Percentiles rank a stretch among this genome's conserved stretches.
phyloP scores from a whole-genome alignment of 371 early-diverging fungal species.

The Mortierella sp. region DNA sequence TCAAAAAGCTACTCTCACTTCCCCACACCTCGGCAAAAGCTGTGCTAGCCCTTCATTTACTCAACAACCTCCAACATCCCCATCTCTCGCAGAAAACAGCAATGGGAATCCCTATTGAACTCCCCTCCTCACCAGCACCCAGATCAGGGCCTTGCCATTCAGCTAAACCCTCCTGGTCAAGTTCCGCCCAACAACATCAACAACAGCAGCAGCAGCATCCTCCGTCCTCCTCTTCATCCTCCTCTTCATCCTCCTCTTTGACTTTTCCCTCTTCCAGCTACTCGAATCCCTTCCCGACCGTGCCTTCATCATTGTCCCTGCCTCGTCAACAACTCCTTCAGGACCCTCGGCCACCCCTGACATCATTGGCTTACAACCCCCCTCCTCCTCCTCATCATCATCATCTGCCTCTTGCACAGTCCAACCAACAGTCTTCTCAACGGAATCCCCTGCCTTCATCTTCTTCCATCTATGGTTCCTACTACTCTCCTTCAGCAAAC shows the following conservation, averaged over 20 bases:
- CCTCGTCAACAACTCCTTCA: conserved; percentile 5
- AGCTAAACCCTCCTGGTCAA: conserved; percentile 44
- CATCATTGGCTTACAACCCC: conserved; percentile 16
- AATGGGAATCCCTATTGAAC: conserved; percentile 52
- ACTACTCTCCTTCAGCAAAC: not conserved
- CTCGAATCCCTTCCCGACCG: not conserved
- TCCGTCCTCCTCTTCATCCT: not conserved
- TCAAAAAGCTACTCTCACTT: not conserved
- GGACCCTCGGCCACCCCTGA: conserved; percentile 22
- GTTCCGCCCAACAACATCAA: not conserved
- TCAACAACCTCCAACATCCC: not conserved
- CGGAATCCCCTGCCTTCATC: not conserved
- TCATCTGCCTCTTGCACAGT: not conserved
- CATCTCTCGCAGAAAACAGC: not conserved
- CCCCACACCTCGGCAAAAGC: not conserved
- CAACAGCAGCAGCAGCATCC: not conserved
- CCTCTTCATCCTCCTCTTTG: not conserved
- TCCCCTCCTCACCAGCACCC: conserved; percentile 20
- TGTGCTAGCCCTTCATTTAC: not conserved
- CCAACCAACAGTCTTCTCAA: not conserved
- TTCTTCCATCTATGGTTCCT: not conserved
- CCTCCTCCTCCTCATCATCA: conserved; percentile 14
- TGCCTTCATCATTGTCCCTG: not conserved
- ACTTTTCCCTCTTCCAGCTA: not conserved
- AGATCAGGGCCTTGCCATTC: conserved; percentile 30